phyloP scores from a whole-genome alignment of 1,284 basidiomycete genomes.

The Schizophyllum amplum region DNA sequence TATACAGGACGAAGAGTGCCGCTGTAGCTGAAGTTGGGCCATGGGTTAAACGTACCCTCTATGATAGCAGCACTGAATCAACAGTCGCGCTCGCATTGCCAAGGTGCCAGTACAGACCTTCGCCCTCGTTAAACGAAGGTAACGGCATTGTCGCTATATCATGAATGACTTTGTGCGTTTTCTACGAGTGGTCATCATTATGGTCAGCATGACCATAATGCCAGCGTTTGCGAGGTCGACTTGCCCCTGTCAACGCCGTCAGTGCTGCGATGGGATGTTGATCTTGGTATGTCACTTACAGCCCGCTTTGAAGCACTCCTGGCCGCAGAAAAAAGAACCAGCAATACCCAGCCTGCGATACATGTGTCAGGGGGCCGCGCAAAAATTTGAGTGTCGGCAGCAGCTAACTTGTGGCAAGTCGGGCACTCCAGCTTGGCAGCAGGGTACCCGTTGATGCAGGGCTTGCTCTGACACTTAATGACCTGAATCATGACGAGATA shows the following conservation, averaged over 20 bases:
- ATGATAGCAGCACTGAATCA: neutral
- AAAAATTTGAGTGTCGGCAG: neutral
- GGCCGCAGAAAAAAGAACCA: slow-evolving; percentile 78
- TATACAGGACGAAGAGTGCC: slow-evolving; percentile 68
- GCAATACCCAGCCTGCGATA: slow-evolving; percentile 58
- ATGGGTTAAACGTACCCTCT: slow-evolving; percentile 71
- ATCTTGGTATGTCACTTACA: slow-evolving; percentile 42
- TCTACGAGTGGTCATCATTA: slow-evolving; percentile 31
- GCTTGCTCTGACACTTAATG: slow-evolving; percentile 50
- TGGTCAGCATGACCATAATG: neutral
- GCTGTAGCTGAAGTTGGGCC: slow-evolving; percentile 55
- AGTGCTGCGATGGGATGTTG: neutral
- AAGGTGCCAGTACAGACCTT: slow-evolving; percentile 5
- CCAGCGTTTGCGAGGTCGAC: slow-evolving; percentile 5
- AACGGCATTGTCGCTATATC: slow-evolving; percentile 39
- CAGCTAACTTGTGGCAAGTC: slow-evolving; percentile 67
- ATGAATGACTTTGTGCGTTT: slow-evolving; percentile 70
- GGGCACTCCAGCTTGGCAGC: slow-evolving; percentile 72
- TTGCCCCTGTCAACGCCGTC: slow-evolving; percentile 33
- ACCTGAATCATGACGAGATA: neutral
- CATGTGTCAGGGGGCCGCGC: slow-evolving; percentile 6
- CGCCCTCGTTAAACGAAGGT: slow-evolving; percentile 24
- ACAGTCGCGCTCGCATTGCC: neutral
- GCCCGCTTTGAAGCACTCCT: slow-evolving; percentile 77
- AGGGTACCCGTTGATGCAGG: slow-evolving; percentile 66